phyloP scores from a whole-genome alignment of 148 eudicot genomes.

The Pharnaceum exiguum region DNA sequence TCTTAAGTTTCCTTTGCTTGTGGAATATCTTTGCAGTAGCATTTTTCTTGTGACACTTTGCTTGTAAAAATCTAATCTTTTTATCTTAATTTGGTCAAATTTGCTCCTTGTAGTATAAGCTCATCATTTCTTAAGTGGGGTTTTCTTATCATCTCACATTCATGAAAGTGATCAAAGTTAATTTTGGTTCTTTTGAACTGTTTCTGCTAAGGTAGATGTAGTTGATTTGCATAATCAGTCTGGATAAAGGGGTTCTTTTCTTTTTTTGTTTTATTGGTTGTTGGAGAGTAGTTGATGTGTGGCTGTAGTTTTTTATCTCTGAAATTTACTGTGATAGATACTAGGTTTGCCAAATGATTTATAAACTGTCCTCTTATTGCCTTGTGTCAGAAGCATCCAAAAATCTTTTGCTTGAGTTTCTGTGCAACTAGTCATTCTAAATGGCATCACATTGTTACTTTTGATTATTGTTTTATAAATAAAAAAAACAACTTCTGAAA shows the following conservation, averaged over 20 bases:
- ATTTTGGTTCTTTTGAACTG: too few relatives aligned
- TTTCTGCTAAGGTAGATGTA: too few relatives aligned
- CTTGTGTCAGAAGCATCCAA: not conserved
- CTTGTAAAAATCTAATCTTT: not conserved
- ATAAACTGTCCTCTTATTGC: too few relatives aligned
- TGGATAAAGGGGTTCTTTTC: not conserved
- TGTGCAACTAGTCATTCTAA: slow-evolving; percentile 16
- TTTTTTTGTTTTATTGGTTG: not conserved
- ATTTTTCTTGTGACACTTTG: not conserved
- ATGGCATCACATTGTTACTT: slow-evolving; percentile 9
- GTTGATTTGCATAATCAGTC: too few relatives aligned
- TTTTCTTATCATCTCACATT: too few relatives aligned
- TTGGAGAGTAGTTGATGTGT: not conserved
- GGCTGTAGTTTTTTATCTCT: not conserved
- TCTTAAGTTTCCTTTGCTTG: not conserved
- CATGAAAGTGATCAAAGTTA: too few relatives aligned
- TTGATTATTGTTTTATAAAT: too few relatives aligned
- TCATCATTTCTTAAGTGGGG: slow-evolving; percentile 13
- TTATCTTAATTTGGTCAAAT: slow-evolving; percentile 16
- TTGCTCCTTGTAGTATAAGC: not conserved
- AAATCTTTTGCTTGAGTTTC: not conserved
- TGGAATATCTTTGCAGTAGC: not conserved
- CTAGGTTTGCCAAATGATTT: too few relatives aligned
- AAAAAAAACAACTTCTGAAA: too few relatives aligned
- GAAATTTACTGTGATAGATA: too few relatives aligned